Base-by-base conservation (phyloP, 176 grass and related monocot genomes). In the Bolboschoenus planiculmis region DNA sequence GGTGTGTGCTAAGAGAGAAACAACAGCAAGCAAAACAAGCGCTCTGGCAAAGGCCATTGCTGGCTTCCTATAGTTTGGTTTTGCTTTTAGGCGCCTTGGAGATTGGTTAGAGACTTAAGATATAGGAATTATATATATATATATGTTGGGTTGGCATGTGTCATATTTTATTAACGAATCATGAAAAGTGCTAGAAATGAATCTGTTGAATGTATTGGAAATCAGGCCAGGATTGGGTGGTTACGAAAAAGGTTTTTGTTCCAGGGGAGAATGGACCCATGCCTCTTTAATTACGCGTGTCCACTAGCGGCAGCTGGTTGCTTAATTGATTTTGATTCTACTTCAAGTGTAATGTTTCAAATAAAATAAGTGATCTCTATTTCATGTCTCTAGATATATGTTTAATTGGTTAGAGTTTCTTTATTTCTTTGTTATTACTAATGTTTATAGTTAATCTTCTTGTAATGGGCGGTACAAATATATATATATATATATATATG, bases 231-330 rank as follows among this genome's bases (percentile, higher is more conserved):
- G 58, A 82, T 65, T 82, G 42, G 57, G 79, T 82, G 79, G 79
- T 82, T 82, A 82, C 48, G 58, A 42, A 65, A 79, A 82, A 81
- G 37, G 21, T 48, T 30, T 48, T 82, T 23, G 56, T 65, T 51
- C 13, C 72, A 51, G 46, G 72, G 5, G 0, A 53, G 21, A 9
- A 42, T 48, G 37, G 57, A 47, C 53, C 79, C 58, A 14, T 58
- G n/a, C 51, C 50, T 47, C 79, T 82, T 82, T 82, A 82, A 80
- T 80, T 37, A 82, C 7, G 78, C 78, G 44, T 76, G 72, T 76
- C 44, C 72, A 21, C 44, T 51, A 74, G 40, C 42, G 40, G 21
- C 68, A 39, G 58, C 23, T 30, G 9, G 15, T 56, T 80, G 34
- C 56, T 80, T 54, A 40, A 58, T 27, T 80, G 33, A 60, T 60